phyloP scores from a whole-genome alignment of 106 monocot genomes.

The Hemerocallis citrina region DNA sequence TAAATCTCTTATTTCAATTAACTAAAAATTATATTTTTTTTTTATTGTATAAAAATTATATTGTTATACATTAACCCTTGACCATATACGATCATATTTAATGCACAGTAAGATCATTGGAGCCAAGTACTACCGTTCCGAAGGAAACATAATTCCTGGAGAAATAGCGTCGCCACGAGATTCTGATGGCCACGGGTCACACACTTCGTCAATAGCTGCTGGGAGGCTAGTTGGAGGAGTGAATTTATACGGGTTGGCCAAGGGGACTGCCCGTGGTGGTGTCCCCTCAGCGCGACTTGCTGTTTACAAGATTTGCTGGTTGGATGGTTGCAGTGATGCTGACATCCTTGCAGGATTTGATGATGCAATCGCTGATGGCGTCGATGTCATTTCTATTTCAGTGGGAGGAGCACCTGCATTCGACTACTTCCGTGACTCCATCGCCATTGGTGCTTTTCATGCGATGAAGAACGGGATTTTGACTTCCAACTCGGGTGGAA shows the following conservation, averaged over 20 bases:
- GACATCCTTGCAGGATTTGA: constrained; percentile 17
- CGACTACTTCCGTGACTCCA: constrained; percentile 19
- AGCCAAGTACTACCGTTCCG: background rate
- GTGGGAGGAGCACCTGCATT: constrained; percentile 9
- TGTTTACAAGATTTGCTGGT: constrained; percentile 53
- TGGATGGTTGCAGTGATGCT: background rate
- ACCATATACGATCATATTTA: too few species aligned
- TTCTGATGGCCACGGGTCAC: background rate
- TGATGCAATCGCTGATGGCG: constrained; percentile 31
- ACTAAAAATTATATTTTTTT: too few species aligned
- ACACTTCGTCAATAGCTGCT: background rate
- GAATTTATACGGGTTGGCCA: constrained; percentile 24
- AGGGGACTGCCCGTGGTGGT: constrained; percentile 31
- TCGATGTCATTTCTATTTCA: constrained; percentile 36
- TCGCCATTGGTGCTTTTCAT: constrained; percentile 30
- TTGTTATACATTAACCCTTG: too few species aligned
- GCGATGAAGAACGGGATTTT: constrained; percentile 21
- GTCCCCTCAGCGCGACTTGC: constrained; percentile 22
- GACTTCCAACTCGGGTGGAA: constrained; percentile 9
- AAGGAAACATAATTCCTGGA: background rate
- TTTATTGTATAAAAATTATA: too few species aligned
- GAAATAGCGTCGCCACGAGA: background rate
- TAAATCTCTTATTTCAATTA: too few species aligned
- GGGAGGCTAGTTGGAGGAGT: constrained; percentile 7
- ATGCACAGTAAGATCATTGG: constrained; percentile 3